A percentile compares a stretch with the other conserved stretches of the same genome.
These are phyloP conservation scores for Pisolithus orientalis DNA, from an alignment of 768 basidiomycete genomes.

Conservation along the genomic window DNA sequence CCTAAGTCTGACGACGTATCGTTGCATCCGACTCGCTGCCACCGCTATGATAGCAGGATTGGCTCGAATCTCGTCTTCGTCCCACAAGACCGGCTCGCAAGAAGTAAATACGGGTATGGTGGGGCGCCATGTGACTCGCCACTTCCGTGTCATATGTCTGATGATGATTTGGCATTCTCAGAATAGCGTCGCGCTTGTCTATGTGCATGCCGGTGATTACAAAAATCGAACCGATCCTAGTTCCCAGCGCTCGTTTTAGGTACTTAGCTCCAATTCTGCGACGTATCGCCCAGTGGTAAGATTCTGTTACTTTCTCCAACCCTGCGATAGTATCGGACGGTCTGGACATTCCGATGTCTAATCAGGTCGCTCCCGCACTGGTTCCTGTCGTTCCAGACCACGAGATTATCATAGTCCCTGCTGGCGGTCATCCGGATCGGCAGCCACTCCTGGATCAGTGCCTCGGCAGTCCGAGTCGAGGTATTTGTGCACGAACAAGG, in stretches of 20 bases:
- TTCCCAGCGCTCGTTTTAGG: background rate
- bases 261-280: background rate
- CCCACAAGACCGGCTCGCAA: background rate
- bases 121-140: background rate
- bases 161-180: background rate
- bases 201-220: background rate
- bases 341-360: constrained; percentile 1
- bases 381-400: constrained; percentile 23
- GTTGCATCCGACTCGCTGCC: too few species aligned
- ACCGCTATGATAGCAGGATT: background rate
- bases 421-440: constrained; percentile 30
- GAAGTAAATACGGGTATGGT: background rate
- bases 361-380: constrained; percentile 21
- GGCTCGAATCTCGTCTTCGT: background rate
- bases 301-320: background rate
- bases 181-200: background rate
- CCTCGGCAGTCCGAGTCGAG: constrained; percentile 45
- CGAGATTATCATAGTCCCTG: constrained; percentile 49
- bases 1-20: background rate
- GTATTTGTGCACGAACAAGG: constrained; percentile 49
- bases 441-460: constrained; percentile 57
- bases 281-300: background rate
- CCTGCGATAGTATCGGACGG: background rate
- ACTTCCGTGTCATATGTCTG: background rate
- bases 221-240: background rate